Base-by-base conservation (phyloP, 2,329 filamentous ascomycete genomes). In the Neonectria sp. region DNA sequence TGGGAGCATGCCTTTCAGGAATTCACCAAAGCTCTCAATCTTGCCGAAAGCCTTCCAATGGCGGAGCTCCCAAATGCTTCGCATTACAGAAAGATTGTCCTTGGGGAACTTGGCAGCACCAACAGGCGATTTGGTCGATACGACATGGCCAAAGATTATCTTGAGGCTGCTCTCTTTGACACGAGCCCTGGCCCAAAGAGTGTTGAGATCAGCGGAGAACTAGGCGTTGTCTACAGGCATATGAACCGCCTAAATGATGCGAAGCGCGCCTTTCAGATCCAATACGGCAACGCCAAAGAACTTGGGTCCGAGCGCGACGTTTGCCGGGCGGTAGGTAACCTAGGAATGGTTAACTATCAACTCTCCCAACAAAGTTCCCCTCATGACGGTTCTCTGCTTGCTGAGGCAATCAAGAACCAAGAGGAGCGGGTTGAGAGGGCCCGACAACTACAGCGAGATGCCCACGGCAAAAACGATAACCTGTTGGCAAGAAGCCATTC, bases 301-400 rank as follows among this genome's bases (percentile, higher is more conserved):
- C 64, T 80, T 8, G 65, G 66, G 0, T 58, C 71, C 1, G 68
- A 75, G 12, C 55, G 49, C 2, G 70, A 72, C 45, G 68, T 70
- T 25, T 79, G 77, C 53, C 76, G 80, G 3, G 77, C 80, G 1
- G 68, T 82, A 29, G 80, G 80, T 2, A 81, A 81, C 53, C 60
- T 81, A 5, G 80, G 79, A 7, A 80, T 81, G 76, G 72, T 78
- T 0, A 79, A 81, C 60, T 82, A 79, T 52, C 78, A 81, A 56
- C 66, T 79, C 13, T 80, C 68, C n/a, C 69, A 69, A 46, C 35
- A 67, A 29, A 12, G 21, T 21, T 21, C 6, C 48, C 56, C 63
- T 37, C 46, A 68, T 6, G 68, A 78, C 27, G 25, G 12, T 1
- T 15, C 24, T 2, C 55, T 77, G 15, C 67, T 81, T 40, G 60